phyloP scores from a whole-genome alignment of 2,329 filamentous ascomycete genomes.

The Thielaviopsis ethacetica region DNA sequence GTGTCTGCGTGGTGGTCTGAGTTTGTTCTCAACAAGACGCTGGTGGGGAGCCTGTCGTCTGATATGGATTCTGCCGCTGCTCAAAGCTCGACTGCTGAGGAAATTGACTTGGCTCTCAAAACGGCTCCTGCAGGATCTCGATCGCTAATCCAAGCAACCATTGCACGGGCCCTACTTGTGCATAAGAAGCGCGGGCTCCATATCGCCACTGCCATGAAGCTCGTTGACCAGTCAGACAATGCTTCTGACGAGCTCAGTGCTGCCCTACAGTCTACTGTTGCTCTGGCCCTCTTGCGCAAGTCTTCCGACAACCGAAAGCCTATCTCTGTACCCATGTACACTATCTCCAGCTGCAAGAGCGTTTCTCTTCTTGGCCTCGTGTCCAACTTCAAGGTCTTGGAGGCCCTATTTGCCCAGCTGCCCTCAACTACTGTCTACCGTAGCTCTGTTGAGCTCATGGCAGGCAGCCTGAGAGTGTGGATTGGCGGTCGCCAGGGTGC shows the following conservation, averaged over 20 bases:
- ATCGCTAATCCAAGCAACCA: constrained; percentile 43
- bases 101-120: constrained; percentile 52
- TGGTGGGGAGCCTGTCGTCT: constrained; percentile 46
- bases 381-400: constrained; percentile 41
- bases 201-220: constrained; percentile 39
- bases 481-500: constrained; percentile 36
- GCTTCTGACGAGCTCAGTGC: constrained; percentile 30
- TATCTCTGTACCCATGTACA: background rate
- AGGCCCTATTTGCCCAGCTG: constrained; percentile 30
- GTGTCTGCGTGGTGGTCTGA: constrained; percentile 86
- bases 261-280: constrained; percentile 42
- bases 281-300: constrained; percentile 40
- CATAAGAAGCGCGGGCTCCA: constrained; percentile 36
- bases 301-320: constrained; percentile 22
- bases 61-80: constrained; percentile 23
- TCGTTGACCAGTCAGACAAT: constrained; percentile 20
- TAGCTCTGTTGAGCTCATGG: constrained; percentile 35
- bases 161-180: constrained; percentile 40
- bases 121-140: constrained; percentile 65
- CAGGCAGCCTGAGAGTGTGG: constrained; percentile 43
- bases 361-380: constrained; percentile 44
- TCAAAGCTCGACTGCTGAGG: constrained; percentile 24
- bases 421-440: constrained; percentile 30
- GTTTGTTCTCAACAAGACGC: constrained; percentile 50
- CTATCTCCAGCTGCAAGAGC: constrained; percentile 19